Conservation (phyloP, 768 basidiomycete species). For the Tephrocybe sp. region DNA sequence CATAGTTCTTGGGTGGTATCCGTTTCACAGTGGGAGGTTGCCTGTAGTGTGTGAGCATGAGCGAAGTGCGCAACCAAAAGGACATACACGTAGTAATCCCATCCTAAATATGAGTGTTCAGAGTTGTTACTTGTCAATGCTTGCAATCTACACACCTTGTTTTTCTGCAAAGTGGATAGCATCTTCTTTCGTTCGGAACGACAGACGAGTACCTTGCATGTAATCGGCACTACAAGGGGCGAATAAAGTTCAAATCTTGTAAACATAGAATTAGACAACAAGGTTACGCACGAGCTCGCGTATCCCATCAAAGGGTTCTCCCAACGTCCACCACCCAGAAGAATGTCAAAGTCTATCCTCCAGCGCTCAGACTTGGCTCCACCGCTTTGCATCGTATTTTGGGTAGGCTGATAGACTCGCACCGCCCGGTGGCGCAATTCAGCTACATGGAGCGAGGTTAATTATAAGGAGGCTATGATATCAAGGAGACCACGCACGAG, state of each 20-base stretch:
- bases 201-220: conserved; percentile 86
- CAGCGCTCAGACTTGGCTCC: conserved; percentile 83
- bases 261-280: not conserved
- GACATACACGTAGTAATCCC: conserved; percentile 90
- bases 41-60: conserved; percentile 29
- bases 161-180: conserved; percentile 96
- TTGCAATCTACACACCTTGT: conserved; percentile 63
- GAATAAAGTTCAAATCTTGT: conserved; percentile 1
- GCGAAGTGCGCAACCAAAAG: conserved; percentile 1
- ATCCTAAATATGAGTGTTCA: conserved; percentile 48
- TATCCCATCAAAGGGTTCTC: conserved; percentile 98
- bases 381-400: conserved; percentile 95
- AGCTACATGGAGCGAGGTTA: conserved; percentile 42
- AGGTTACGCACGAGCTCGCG: conserved; percentile 81
- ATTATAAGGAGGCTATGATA: too few relatives aligned
- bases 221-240: conserved; percentile 75
- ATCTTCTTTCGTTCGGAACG: conserved; percentile 85
- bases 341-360: conserved; percentile 92
- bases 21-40: conserved; percentile 63
- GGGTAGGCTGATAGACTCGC: conserved; percentile 90
- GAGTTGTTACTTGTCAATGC: conserved; percentile 6
- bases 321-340: conserved; percentile 92
- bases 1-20: conserved; percentile 84
- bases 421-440: conserved; percentile 87
- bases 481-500: too few relatives aligned